Evolutionary conservation across 768 basidiomycete genomes (phyloP).

Genomic region (Russula brevipes): DNA sequence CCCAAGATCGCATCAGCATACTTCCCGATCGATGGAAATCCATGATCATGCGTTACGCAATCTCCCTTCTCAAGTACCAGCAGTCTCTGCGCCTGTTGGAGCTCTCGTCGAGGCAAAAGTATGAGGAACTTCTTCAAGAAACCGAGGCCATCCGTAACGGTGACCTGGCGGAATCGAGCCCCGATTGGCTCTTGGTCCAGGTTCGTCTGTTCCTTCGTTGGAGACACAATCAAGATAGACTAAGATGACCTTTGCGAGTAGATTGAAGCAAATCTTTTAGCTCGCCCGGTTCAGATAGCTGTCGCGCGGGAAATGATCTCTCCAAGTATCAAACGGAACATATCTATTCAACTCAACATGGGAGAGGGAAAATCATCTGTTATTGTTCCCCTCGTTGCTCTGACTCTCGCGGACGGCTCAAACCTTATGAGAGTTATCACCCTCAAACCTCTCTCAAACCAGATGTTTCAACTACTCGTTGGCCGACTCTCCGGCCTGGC

Average conservation of each 20-base stretch:
- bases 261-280: conserved; percentile 43
- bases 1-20: conserved; percentile 23
- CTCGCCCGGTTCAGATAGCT: conserved; percentile 39
- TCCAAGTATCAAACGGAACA: conserved; percentile 36
- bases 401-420: conserved; percentile 40
- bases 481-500: conserved; percentile 41
- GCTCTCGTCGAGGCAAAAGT: not conserved
- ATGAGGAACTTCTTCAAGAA: conserved; percentile 10
- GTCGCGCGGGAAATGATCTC: conserved; percentile 46
- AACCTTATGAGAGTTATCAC: conserved; percentile 46
- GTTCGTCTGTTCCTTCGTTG: not conserved
- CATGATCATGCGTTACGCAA: not conserved
- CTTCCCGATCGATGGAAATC: conserved; percentile 2
- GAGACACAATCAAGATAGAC: too few relatives aligned
- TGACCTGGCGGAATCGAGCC: not conserved
- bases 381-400: conserved; percentile 44
- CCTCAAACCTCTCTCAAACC: conserved; percentile 42
- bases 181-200: conserved; percentile 20
- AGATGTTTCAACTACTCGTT: conserved; percentile 47
- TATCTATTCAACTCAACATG: conserved; percentile 50
- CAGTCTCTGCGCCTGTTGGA: conserved; percentile 15
- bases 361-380: conserved; percentile 53
- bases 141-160: not conserved
- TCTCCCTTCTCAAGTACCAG: conserved; percentile 1
- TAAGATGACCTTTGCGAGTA: conserved; percentile 22